phyloP scores from a whole-genome alignment of 176 grass and related monocot genomes.

The Bromus sterilis region DNA sequence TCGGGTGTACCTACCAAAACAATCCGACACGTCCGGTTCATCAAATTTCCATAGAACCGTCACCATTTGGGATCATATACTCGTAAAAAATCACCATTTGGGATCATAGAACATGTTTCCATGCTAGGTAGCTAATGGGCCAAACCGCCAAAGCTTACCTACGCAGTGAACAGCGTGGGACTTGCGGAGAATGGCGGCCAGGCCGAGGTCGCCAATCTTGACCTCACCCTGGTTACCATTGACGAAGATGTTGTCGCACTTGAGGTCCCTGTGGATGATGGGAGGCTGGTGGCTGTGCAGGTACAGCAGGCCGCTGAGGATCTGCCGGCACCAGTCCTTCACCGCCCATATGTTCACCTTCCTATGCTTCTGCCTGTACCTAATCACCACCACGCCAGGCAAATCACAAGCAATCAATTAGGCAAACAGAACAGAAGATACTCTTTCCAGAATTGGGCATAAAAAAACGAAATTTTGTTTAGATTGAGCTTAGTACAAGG shows the following conservation, averaged over 20 bases:
- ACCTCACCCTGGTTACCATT: conserved; percentile 94
- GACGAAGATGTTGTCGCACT: conserved; percentile 97
- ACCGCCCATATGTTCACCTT: conserved; percentile 78
- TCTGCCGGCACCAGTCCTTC: conserved; percentile 96
- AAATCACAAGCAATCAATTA: conserved; percentile 10
- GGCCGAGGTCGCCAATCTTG: conserved; percentile 94
- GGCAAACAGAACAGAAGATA: not conserved
- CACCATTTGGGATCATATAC: not conserved
- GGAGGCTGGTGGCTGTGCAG: conserved; percentile 89
- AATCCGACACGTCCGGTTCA: not conserved
- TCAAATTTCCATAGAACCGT: conserved; percentile 10
- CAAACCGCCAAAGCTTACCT: conserved; percentile 27
- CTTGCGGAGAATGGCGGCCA: conserved; percentile 89
- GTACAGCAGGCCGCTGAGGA: conserved; percentile 75
- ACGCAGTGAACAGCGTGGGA: conserved; percentile 86
- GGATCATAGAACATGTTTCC: not conserved
- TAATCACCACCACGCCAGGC: conserved; percentile 38
- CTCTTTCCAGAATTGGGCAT: not conserved
- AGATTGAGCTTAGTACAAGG: conserved; percentile 15
- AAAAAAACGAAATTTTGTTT: not conserved
- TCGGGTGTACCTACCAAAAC: conserved; percentile 66
- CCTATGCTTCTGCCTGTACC: conserved; percentile 75
- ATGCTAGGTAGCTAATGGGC: not conserved
- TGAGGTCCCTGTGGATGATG: conserved; percentile 96
- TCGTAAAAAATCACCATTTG: not conserved